Base-by-base conservation (phyloP, 2,329 filamentous ascomycete genomes). In the Pseudocercospora fijiensis region DNA sequence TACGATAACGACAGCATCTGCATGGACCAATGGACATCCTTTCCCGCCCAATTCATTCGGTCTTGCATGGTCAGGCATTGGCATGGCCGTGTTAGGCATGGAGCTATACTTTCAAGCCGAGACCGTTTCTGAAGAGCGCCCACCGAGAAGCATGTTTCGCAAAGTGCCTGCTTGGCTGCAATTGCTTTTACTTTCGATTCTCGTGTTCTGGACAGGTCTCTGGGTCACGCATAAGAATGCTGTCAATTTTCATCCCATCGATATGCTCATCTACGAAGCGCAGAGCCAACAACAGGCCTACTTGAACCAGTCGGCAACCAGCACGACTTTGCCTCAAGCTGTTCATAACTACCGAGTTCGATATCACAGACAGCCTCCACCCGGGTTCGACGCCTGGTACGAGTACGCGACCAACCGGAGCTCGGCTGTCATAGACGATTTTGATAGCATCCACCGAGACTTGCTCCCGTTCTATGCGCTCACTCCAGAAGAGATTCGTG, bases 351-450 rank as follows among this genome's bases (percentile, higher is more conserved):
- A 88, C 71, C 79, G 76, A 49, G 73, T 76, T 57, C 80, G 84
- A 65, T 86, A 87, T 69, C 73, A 77, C 1, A 80, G 82, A 59
- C 78, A 82, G 64, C 85, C 86, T 1, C 86, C 86, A 26, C 85
- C 85, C 9, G 81, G 82, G 11, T 88, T 88, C 67, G 83, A 87
- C 65, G 76, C 80, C 62, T 88, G 85, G 86, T 87, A 84, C 69
- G 72, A 81, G 41, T 87, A 82, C 71, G 85, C 86, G 1, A 80
- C 76, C 4, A 79, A 74, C 6, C 80, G 80, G 43, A 81, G 79
- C 13, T 83, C 84, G 0, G 71, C 81, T 4, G 74, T 87, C 8
- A 83, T 87, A 56, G 85, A 88, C 65, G 83, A 86, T 66, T 88
- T 82, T 65, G 84, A 87, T 73, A 84, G 83, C 66, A 86, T 88